Evolutionary conservation across 768 basidiomycete species (phyloP).

Genomic region (Zangia roseola): DNA sequence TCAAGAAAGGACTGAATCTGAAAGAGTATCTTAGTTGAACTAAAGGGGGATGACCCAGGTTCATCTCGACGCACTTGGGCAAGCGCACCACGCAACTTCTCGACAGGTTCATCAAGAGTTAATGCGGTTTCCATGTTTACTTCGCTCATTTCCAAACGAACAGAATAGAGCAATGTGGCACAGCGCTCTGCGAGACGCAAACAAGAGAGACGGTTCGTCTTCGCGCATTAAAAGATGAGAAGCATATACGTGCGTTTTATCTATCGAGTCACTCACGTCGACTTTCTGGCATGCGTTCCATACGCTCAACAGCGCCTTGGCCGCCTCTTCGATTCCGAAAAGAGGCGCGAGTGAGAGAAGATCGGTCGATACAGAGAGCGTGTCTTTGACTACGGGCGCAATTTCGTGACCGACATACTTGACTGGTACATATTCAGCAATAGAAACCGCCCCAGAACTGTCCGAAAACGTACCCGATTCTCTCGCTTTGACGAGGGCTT

Average conservation of each 20-base stretch:
- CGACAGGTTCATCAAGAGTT: slow-evolving; percentile 52
- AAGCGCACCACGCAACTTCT: slow-evolving; percentile 29
- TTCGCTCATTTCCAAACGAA: slow-evolving; percentile 60
- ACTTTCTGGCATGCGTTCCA: slow-evolving; percentile 63
- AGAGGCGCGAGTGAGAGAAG: slow-evolving; percentile 52
- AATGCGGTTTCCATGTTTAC: slow-evolving; percentile 50
- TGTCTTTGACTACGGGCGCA: slow-evolving; percentile 36
- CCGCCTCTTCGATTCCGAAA: slow-evolving; percentile 52
- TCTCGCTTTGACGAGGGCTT: slow-evolving; percentile 18
- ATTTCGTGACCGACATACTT: slow-evolving; percentile 35
- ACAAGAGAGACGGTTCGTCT: slow-evolving; percentile 70
- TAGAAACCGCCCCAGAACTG: not conserved
- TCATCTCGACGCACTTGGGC: slow-evolving; percentile 41
- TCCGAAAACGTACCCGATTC: slow-evolving; percentile 15
- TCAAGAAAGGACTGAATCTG: slow-evolving; percentile 53
- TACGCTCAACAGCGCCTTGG: slow-evolving; percentile 52
- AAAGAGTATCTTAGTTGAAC: not conserved
- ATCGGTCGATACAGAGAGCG: slow-evolving; percentile 35
- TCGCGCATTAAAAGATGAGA: not conserved
- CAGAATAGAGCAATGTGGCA: slow-evolving; percentile 62
- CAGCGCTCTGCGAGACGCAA: slow-evolving; percentile 73
- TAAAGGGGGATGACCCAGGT: not conserved
- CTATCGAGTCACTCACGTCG: slow-evolving; percentile 45
- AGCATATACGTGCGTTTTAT: not conserved
- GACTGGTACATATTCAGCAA: slow-evolving; percentile 16